Evolutionary conservation across 2,329 filamentous ascomycete species (phyloP), one percentile per base, ranked within the genome.

Genomic region (Xylaria digitata): DNA sequence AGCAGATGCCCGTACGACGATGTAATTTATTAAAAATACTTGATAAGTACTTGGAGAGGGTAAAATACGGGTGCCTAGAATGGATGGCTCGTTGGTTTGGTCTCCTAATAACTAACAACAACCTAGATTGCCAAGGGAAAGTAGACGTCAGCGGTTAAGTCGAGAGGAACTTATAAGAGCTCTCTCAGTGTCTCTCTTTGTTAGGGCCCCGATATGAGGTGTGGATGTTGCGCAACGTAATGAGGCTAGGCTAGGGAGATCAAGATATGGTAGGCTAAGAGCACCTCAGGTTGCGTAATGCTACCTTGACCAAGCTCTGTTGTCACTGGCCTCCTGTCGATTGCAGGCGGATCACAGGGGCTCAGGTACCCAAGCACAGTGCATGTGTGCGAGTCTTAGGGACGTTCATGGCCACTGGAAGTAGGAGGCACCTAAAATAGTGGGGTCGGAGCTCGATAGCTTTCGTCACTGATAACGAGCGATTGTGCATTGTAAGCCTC

Each of bases 141-240:
- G 57, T 49, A 50, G 46, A 65, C 67, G 63, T 68, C 67, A 70
- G 67, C 60, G 63, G 40, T 54, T 26, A 11, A 50, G 40, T 54
- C 21, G 8, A 50, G 30, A 50, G 13, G 21, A 15, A 42, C 42
- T 43, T 54, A 48, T 34, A 30, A 42, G 40, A 67, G 61, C 54
- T 62, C 57, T 43, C 46, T 45, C 46, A 40, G 26, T 54, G 48
- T 50, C 49, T 40, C n/a, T 48, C 3, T 32, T 49, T 21, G 53
- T 21, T 53, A 53, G 58, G 59, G 48, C 58, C 45, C 46, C 30
- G 45, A 59, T 15, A n/a, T 52, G 37, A 65, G 32, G 59, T 63
- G 66, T 68, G 66, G 66, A 68, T 63, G 54, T 65, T 46, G 67
- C 67, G 64, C 67, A 67, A 69, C 60, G 54, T 23, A 54, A 32